phyloP scores from a whole-genome alignment of 2,329 filamentous ascomycete species.

The Talaromyces piceae region DNA sequence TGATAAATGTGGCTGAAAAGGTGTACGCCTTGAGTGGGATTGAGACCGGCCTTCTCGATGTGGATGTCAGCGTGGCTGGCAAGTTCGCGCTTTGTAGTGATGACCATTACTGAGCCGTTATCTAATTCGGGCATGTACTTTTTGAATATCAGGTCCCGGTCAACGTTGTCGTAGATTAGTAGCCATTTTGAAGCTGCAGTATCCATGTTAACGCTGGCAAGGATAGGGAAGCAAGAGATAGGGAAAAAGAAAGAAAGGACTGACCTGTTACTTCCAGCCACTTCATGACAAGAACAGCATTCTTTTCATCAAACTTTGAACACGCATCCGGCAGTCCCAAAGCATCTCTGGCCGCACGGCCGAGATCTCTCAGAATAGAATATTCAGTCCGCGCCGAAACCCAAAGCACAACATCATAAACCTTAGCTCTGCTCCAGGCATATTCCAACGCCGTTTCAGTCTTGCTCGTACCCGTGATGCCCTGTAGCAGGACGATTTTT shows the following conservation, averaged over 20 bases:
- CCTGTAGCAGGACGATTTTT: neutral
- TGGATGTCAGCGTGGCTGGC: no score
- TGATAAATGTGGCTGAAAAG: no score
- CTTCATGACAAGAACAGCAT: neutral
- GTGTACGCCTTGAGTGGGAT: no score
- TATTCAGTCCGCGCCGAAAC: neutral
- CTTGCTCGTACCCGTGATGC: neutral
- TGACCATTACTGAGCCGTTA: neutral
- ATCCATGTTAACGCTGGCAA: no score
- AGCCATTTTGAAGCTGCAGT: neutral
- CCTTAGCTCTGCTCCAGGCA: neutral
- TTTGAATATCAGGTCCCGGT: neutral
- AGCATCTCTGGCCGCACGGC: neutral
- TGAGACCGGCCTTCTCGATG: no score
- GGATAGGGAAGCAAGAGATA: no score
- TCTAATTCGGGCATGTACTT: neutral
- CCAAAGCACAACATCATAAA: neutral
- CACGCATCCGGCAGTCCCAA: neutral
- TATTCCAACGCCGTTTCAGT: neutral
- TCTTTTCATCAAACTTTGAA: neutral
- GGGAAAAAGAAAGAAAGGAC: neutral
- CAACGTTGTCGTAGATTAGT: neutral
- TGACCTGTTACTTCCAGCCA: neutral
- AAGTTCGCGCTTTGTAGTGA: neutral
- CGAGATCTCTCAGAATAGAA: neutral